Evolutionary conservation across 2,329 filamentous ascomycete genomes (phyloP).

Genomic region (Westerdykella ornata): DNA sequence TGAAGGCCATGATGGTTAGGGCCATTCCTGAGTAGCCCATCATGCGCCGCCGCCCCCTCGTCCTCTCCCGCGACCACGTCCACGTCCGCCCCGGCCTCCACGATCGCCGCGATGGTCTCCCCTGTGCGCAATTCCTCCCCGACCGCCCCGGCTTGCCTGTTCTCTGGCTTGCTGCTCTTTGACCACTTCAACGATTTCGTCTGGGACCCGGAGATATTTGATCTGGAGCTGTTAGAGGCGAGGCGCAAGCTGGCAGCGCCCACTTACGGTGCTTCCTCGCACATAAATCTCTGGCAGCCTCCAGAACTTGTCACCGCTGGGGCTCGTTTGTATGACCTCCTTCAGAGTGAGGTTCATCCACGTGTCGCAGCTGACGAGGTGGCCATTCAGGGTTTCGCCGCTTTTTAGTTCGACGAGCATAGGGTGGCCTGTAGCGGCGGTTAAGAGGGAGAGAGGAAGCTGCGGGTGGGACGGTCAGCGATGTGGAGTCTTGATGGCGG

Average conservation of each 20-base stretch:
- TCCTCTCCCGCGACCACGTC: slow-evolving; percentile 48
- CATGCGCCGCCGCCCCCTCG: slow-evolving; percentile 46
- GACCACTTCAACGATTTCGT: slow-evolving; percentile 91
- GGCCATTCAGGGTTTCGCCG: slow-evolving; percentile 93
- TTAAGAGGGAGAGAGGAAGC: slow-evolving; percentile 73
- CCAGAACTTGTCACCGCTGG: slow-evolving; percentile 91
- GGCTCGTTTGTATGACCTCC: slow-evolving; percentile 93
- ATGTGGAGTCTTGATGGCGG: background rate
- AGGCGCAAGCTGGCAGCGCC: slow-evolving; percentile 23
- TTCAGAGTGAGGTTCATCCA: slow-evolving; percentile 99
- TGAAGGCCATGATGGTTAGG: background rate
- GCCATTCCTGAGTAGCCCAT: no score
- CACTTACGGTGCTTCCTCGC: slow-evolving; percentile 86
- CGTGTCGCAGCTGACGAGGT: slow-evolving; percentile 93
- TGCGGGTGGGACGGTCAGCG: slow-evolving; percentile 24
- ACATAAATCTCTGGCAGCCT: slow-evolving; percentile 91
- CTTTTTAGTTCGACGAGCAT: slow-evolving; percentile 98
- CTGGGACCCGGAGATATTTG: slow-evolving; percentile 93
- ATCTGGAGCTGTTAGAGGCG: slow-evolving; percentile 54
- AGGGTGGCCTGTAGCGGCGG: slow-evolving; percentile 91
- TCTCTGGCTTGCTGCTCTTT: slow-evolving; percentile 85
- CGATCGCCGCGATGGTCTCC: slow-evolving; percentile 49
- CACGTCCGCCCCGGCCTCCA: slow-evolving; percentile 50
- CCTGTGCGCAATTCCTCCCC: slow-evolving; percentile 55
- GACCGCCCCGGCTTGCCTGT: slow-evolving; percentile 53